Conservation (phyloP, 139 green algal species). For the Eudorina sp. region DNA sequence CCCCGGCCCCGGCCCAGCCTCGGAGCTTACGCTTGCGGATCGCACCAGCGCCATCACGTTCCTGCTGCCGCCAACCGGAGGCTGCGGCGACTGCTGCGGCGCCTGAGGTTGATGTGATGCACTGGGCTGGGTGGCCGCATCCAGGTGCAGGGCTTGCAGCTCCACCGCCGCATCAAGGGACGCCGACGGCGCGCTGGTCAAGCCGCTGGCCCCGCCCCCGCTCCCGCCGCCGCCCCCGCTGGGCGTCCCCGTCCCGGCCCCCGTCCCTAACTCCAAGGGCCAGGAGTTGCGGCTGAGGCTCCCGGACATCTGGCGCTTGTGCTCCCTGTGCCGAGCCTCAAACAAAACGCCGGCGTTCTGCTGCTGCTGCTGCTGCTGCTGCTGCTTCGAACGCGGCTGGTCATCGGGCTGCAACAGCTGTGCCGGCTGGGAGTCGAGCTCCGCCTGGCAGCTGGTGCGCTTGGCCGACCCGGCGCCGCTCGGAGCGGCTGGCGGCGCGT, state of each 20-base stretch:
- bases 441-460: not conserved
- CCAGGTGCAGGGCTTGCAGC: conserved; percentile 34
- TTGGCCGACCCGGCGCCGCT: no score
- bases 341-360: not conserved
- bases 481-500: no score
- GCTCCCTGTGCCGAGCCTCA: conserved; percentile 12
- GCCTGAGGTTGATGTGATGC: no score
- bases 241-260: not conserved
- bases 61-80: not conserved
- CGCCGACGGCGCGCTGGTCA: not conserved
- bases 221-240: not conserved
- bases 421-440: not conserved
- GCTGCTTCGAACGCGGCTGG: not conserved
- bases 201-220: not conserved
- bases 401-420: not conserved
- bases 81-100: no score
- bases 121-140: not conserved
- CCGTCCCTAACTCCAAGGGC: not conserved
- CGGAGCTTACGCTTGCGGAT: no score
- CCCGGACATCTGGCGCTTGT: not conserved
- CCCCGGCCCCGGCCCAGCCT: no score
- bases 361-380: not conserved
- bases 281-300: not conserved
- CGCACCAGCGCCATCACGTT: no score
- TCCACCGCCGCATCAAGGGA: not conserved